Evolutionary conservation across 345 rosid genomes (phyloP), one percentile per base, ranked within the genome.

Genomic region (Eutrema heterophyllum): DNA sequence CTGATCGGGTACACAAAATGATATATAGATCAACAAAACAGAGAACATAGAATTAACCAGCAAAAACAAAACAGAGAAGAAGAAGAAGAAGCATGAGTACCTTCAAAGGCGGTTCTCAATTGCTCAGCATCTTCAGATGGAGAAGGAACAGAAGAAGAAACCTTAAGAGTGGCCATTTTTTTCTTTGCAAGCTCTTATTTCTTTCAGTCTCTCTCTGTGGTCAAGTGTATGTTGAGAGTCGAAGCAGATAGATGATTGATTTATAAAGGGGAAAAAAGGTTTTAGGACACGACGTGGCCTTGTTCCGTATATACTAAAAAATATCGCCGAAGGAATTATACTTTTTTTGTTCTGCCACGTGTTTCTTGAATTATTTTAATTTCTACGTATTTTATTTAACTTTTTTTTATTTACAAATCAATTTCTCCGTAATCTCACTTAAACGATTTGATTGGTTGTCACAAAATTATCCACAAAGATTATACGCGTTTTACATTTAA

Each of bases 111-210:
- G 52, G 83, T 84, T 45, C 81, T 75, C 67, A 89, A 84, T 74
- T 89, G 95, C 61, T 91, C 95, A 61, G 83, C 82, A 80, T 91
- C 97, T 3, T 87, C 88, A 61, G 83, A 30, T 1, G 79, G 85
- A 9, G 89, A 32, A 9, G 92, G 95, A 78, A 79, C 63, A 9
- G 70, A 46, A 7, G 62, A 29, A 45, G 94, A 88, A 50, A 88
- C 85, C 13, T 67, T 75, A 67, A 89, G 83, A 62, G 91, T 86
- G 8, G 95, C 78, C 92, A 91, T 91, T 64, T 52, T 58, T 62
- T 15, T 5, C 29, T 57, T 32, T 55, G 60, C 24, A n/a, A 15
- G 45, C n/a, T 36, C 30, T 57, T 57, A 0, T 32, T 3, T 54
- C 24, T 14, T 56, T 15, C 9, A 10, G 43, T 40, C 5, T 18